These are phyloP conservation scores for Pythium biforme DNA, from an alignment of 352 stramenopile species.

Conservation along the genomic window DNA sequence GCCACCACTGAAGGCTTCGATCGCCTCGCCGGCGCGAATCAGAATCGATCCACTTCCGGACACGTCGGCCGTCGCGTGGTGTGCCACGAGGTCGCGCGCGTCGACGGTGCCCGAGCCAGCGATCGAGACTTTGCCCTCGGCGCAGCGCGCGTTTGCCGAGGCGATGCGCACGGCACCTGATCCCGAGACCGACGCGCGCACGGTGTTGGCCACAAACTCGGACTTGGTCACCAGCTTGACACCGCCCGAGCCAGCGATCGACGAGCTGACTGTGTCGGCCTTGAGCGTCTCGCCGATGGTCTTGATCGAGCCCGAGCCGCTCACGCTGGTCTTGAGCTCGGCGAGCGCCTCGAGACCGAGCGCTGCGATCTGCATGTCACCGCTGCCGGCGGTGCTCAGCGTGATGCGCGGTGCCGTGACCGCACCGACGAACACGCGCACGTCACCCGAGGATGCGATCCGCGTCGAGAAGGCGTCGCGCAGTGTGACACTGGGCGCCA, in stretches of 20 bases:
- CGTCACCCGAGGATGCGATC: slow-evolving; percentile 19
- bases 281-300: slow-evolving; percentile 18
- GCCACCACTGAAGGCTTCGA: slow-evolving; percentile 14
- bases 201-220: slow-evolving; percentile 13
- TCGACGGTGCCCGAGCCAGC: slow-evolving; percentile 30
- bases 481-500: slow-evolving; percentile 15
- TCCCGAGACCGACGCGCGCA: slow-evolving; percentile 23
- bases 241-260: slow-evolving; percentile 28
- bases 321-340: neutral
- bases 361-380: slow-evolving; percentile 24
- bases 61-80: slow-evolving; percentile 6
- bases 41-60: slow-evolving; percentile 25
- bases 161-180: slow-evolving; percentile 28
- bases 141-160: slow-evolving; percentile 11
- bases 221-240: slow-evolving; percentile 23
- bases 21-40: slow-evolving; percentile 13
- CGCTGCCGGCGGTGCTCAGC: slow-evolving; percentile 22
- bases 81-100: slow-evolving; percentile 20
- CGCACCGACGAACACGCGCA: slow-evolving; percentile 19
- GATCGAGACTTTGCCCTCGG: slow-evolving; percentile 18
- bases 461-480: slow-evolving; percentile 6
- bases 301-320: slow-evolving; percentile 19
- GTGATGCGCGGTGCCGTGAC: slow-evolving; percentile 10
- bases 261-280: slow-evolving; percentile 4
- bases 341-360: slow-evolving; percentile 8